Percentiles rank a stretch among this genome's conserved stretches.
These are phyloP conservation scores for Poa pratensis DNA, from an alignment of 176 grass and related monocot genomes.

Conservation along the genomic window DNA sequence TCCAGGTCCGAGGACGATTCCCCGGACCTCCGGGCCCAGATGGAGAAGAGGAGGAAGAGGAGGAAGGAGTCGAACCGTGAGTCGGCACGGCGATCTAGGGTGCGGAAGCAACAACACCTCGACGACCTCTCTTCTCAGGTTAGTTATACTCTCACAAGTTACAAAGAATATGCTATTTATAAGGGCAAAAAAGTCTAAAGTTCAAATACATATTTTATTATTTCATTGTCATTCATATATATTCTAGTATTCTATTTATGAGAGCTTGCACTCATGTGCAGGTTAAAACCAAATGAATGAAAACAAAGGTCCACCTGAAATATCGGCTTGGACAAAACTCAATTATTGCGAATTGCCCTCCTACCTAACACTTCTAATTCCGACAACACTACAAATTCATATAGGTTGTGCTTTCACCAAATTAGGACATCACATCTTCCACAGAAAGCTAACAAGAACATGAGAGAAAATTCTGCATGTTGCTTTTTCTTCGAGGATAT, in stretches of 20 bases:
- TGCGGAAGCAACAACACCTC: conserved; percentile 75
- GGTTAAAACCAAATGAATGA: conserved; percentile 30
- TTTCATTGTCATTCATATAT: background rate
- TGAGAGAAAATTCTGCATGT: background rate
- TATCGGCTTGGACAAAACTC: conserved; percentile 37
- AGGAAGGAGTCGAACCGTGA: conserved; percentile 93
- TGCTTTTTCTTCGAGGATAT: background rate
- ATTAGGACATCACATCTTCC: background rate
- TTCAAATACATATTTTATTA: background rate
- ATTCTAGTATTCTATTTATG: background rate
- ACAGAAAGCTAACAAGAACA: background rate
- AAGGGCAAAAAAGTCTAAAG: background rate
- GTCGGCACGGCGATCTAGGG: conserved; percentile 69
- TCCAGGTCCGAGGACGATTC: background rate
- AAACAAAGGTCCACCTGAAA: conserved; percentile 27
- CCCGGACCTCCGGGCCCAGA: conserved; percentile 44
- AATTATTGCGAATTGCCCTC: conserved; percentile 37
- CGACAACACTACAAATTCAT: background rate
- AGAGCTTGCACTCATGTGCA: conserved; percentile 34
- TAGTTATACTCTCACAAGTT: conserved; percentile 18
- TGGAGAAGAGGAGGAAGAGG: conserved; percentile 63
- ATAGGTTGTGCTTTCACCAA: background rate
- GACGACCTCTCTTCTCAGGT: conserved; percentile 68
- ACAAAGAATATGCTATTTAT: conserved; percentile 12
- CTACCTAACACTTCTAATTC: conserved; percentile 22